Percentiles rank a stretch among this genome's conserved stretches.
Evolutionary conservation across 805 yeast genomes (phyloP).

Genomic region (Suhomyces xylopsoci): DNA sequence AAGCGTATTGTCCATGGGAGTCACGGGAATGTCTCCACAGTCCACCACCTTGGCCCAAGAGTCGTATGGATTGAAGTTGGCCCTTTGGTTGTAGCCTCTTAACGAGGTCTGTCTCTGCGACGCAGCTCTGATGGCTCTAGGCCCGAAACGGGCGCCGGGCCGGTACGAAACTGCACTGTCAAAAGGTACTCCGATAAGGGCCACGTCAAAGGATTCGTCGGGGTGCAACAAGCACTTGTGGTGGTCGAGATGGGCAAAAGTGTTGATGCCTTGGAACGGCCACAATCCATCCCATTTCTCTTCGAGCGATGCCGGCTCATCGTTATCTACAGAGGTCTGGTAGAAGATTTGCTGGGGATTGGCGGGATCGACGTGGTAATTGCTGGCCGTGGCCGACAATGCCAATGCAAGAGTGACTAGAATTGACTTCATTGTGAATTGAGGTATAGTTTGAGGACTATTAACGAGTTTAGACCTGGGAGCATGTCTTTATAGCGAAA

Average conservation of each 20-base stretch:
- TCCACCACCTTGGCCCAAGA: conserved; percentile 50
- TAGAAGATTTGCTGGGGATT: neutral
- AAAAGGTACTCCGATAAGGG: conserved; percentile 75
- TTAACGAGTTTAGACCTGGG: neutral
- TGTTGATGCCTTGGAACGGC: conserved; percentile 66
- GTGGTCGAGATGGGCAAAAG: conserved; percentile 72
- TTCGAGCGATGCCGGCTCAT: conserved; percentile 32
- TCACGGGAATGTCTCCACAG: conserved; percentile 57
- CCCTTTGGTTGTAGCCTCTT: conserved; percentile 69
- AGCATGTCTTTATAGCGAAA: neutral
- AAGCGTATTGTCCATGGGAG: conserved; percentile 56
- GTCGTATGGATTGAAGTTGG: conserved; percentile 51
- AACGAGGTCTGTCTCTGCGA: conserved; percentile 67
- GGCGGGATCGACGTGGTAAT: neutral
- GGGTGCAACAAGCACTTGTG: conserved; percentile 54
- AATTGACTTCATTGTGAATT: neutral
- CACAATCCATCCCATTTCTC: conserved; percentile 72
- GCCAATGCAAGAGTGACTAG: neutral
- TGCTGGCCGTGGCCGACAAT: neutral
- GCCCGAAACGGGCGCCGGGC: conserved; percentile 84
- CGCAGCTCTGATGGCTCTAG: conserved; percentile 64
- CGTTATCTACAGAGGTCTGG: neutral
- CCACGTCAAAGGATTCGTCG: conserved; percentile 58
- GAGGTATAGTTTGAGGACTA: neutral
- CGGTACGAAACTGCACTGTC: conserved; percentile 80